Evolutionary conservation across 2,329 filamentous ascomycete genomes (phyloP), one percentile per base, ranked within the genome.

Genomic region (Cladosporium austrohemisphaericum): DNA sequence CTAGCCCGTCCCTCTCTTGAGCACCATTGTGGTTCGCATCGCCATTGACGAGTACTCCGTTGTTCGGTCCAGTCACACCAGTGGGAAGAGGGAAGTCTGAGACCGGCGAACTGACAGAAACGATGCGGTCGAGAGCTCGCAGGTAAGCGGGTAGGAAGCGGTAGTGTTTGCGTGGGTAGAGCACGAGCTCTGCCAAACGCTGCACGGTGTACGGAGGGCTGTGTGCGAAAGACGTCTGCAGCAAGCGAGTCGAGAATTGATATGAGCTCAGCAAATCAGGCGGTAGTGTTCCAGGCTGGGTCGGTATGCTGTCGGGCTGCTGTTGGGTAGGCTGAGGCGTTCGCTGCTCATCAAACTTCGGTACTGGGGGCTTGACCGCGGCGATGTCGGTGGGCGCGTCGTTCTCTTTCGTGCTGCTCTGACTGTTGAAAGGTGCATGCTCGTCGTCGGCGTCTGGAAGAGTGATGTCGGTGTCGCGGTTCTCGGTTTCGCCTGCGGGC

Each of bases 131-230:
- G 41, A 97, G 79, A 2, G 93, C 93, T 60, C 93, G 86, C 9
- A 98, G 81, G 66, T 93, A 98, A 9, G 90, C 79, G 1, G 88
- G 82, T 2, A 97, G 77, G 46, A 83, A 86, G 53, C 80, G 82
- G 72, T 97, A 96, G 69, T 95, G 86, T 49, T 78, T 77, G 52
- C 76, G 84, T 1, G 93, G 93, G 20, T 76, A 71, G 28, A 95
- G 75, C 4, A 95, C 74, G 23, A 97, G 83, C 73, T 98, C 93
- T 18, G 90, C 83, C 18, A 98, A 79, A 31, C 93, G 86, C 70
- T 98, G 93, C 54, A 96, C 80, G 3, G 93, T 97, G 66, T 97
- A 89, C 0, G 93, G 93, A 1, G 93, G 92, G 59, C 86, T 80
- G 3, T 75, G 73, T 18, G 79, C 65, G 68, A 98, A 98, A 57